Base-by-base conservation (phyloP, 2,329 filamentous ascomycete species). In the Exophiala phaeomuriformis region DNA sequence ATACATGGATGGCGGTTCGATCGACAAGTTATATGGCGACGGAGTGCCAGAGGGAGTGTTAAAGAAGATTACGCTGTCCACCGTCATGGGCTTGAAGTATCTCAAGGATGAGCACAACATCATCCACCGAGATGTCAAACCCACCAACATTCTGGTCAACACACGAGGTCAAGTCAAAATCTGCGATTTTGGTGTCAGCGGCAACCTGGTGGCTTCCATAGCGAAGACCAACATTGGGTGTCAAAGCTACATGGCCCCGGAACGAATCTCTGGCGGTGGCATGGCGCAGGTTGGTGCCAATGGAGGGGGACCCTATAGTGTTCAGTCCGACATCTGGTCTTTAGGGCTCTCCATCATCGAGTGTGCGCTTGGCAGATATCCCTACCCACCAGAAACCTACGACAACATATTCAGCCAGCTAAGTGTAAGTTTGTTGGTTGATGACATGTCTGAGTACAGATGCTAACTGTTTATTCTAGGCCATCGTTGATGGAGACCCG, bases 71-170 rank as follows among this genome's bases (percentile, higher is more conserved):
- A 90, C 91, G 0, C 81, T 93, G 59, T 85, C 87, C 19, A 96
- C 93, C 0, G 83, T 93, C 4, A 88, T 90, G 79, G 93, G 93
- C 0, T 76, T 98, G 58, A 97, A 95, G 73, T 84, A 85, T 19
- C 74, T 98, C 56, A 98, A 98, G 69, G 93, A 98, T 58, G 90
- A 96, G 57, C 93, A 98, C 75, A 97, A 95, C 72, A 98, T 98
- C 71, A 98, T 98, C 61, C 93, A 98, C 68, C 85, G 93, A 60
- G 93, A 98, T 67, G 93, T 98, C 60, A 98, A 98, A 70, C 93
- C 93, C 1, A 98, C 93, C n/a, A 98, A 98, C 65, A 96, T 98
- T 55, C 77, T 98, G 1, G 83, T 89, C 69, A 98, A 97, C 70
- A 87, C 85, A 1, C 80, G 80, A 40, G 93, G 93, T 1, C 90